These are phyloP conservation scores for Bryum argenteum DNA, from an alignment of 225 moss, liverwort and hornwort species.

Conservation along the genomic window DNA sequence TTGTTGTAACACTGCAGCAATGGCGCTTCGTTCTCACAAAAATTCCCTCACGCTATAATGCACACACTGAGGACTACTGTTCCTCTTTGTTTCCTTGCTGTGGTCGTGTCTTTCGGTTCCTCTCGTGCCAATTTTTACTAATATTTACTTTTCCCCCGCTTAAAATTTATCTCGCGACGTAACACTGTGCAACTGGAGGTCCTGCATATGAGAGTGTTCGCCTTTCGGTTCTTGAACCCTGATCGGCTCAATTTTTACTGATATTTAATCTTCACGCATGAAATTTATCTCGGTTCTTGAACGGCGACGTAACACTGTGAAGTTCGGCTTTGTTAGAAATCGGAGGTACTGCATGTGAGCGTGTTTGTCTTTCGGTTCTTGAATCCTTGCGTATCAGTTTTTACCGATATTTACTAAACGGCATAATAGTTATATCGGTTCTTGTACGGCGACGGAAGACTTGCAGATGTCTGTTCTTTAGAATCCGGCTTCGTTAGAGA, in stretches of 20 bases:
- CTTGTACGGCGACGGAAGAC: too few relatives aligned
- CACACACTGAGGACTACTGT: not conserved
- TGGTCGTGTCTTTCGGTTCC: not conserved
- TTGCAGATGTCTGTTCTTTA: too few relatives aligned
- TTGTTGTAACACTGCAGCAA: not conserved
- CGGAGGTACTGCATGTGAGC: not conserved
- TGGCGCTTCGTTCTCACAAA: slow-evolving; percentile 26
- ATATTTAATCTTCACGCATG: too few relatives aligned
- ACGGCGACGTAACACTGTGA: too few relatives aligned
- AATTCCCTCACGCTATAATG: not conserved
- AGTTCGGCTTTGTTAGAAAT: too few relatives aligned
- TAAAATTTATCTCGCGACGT: too few relatives aligned
- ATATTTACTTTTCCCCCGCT: too few relatives aligned
- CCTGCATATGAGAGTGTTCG: not conserved
- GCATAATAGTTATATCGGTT: too few relatives aligned
- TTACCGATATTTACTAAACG: too few relatives aligned
- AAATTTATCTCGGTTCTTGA: too few relatives aligned
- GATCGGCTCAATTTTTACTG: too few relatives aligned
- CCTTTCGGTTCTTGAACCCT: not conserved
- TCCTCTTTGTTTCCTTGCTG: not conserved
- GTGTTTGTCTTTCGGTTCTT: not conserved
- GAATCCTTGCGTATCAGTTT: not conserved
- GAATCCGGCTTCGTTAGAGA: not conserved
- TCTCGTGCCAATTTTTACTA: not conserved
- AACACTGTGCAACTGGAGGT: too few relatives aligned